A percentile compares a stretch with the other conserved stretches of the same genome.
These are phyloP conservation scores for Cornus controversa DNA, from an alignment of 148 eudicot genomes.

Conservation along the genomic window DNA sequence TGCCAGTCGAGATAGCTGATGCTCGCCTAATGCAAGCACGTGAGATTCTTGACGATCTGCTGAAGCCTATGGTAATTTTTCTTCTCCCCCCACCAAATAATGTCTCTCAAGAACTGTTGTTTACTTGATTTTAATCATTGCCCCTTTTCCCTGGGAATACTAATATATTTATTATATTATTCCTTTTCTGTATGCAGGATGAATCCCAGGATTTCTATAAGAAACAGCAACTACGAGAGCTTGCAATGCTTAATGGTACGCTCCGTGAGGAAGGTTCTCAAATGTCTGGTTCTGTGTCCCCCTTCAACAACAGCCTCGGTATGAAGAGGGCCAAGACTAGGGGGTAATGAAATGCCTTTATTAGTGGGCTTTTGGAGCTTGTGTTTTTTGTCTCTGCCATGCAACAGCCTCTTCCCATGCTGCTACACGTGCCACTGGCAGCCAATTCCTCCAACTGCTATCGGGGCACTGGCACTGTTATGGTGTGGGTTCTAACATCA, in stretches of 20 bases:
- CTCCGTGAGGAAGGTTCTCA: conserved; percentile 81
- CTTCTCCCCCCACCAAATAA: neutral
- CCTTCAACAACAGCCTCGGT: conserved; percentile 86
- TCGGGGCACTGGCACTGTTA: conserved; percentile 37
- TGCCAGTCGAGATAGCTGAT: conserved; percentile 84
- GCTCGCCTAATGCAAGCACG: conserved; percentile 83
- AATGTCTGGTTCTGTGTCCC: conserved; percentile 94
- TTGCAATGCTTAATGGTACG: conserved; percentile 93
- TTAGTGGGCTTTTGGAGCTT: conserved; percentile 29
- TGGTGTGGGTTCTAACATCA: conserved; percentile 29
- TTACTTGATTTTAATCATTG: neutral
- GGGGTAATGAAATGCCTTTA: conserved; percentile 34
- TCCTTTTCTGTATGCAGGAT: conserved; percentile 44
- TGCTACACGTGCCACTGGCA: conserved; percentile 21
- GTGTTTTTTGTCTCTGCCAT: conserved; percentile 19
- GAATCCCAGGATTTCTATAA: conserved; percentile 93
- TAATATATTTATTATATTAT: neutral
- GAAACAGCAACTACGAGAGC: conserved; percentile 90
- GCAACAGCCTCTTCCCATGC: conserved; percentile 11
- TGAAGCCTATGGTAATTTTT: conserved; percentile 75
- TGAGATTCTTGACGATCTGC: conserved; percentile 84
- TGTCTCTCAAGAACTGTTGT: neutral
- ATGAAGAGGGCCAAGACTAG: conserved; percentile 96
- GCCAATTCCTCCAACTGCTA: conserved; percentile 35
- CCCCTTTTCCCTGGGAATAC: neutral